These are phyloP conservation scores for Leucosporidium creatinivorum DNA, from an alignment of 768 basidiomycete genomes.

Conservation along the genomic window DNA sequence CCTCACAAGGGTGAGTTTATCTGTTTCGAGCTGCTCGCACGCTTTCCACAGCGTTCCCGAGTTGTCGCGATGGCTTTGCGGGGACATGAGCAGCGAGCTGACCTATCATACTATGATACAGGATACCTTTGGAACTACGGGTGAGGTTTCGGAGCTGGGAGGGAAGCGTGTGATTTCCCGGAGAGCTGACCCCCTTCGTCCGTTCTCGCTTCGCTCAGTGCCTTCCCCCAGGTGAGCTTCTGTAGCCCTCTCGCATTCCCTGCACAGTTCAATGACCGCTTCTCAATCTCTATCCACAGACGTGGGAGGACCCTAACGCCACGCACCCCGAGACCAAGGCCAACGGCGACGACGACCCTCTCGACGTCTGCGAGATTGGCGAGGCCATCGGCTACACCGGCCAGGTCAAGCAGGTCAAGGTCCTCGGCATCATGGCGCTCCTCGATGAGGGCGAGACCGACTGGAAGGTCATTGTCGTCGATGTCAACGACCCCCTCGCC, in stretches of 20 bases:
- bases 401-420: conserved; percentile 99
- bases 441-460: conserved; percentile 99
- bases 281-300: conserved; percentile 49
- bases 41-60: background rate
- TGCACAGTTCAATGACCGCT: background rate
- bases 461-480: conserved; percentile 99
- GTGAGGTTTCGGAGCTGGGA: background rate
- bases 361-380: conserved; percentile 99
- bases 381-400: conserved; percentile 96
- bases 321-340: conserved; percentile 96
- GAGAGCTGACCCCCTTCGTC: background rate
- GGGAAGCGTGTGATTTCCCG: too few relatives aligned
- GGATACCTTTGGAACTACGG: conserved; percentile 99
- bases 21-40: background rate
- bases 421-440: conserved; percentile 98
- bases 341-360: conserved; percentile 96
- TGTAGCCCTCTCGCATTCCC: background rate
- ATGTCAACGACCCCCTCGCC: conserved; percentile 89
- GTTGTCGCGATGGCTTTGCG: background rate
- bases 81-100: background rate
- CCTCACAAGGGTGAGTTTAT: conserved; percentile 63
- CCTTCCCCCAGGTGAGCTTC: conserved; percentile 80
- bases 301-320: conserved; percentile 90
- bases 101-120: background rate
- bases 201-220: conserved; percentile 48